Evolutionary conservation across 805 yeast genomes (phyloP).

Genomic region (Metschnikowia kofuensis): DNA sequence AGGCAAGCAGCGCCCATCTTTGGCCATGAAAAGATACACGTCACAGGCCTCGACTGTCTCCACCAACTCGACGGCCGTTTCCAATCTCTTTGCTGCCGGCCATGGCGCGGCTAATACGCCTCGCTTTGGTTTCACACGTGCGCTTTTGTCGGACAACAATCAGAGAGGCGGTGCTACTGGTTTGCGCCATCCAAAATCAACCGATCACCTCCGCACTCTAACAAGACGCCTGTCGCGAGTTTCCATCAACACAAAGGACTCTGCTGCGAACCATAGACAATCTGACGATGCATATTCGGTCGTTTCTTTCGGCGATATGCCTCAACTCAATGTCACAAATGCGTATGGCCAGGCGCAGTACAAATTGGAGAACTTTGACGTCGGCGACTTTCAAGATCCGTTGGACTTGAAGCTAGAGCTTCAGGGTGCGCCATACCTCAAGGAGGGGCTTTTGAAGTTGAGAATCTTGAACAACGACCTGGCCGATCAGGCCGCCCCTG

Average conservation of each 20-base stretch:
- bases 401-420: slow-evolving; percentile 61
- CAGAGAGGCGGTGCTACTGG: slow-evolving; percentile 18
- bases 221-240: slow-evolving; percentile 34
- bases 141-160: slow-evolving; percentile 32
- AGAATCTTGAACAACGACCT: slow-evolving; percentile 37
- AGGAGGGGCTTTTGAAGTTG: slow-evolving; percentile 63
- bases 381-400: slow-evolving; percentile 43
- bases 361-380: slow-evolving; percentile 36
- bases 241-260: slow-evolving; percentile 33
- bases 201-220: slow-evolving; percentile 26
- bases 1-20: slow-evolving; percentile 22
- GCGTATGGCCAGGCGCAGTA: slow-evolving; percentile 17
- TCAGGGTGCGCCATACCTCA: slow-evolving; percentile 74
- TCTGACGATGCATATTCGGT: slow-evolving; percentile 32
- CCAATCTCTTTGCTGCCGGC: slow-evolving; percentile 14
- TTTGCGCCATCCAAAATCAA: slow-evolving; percentile 25
- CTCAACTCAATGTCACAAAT: slow-evolving; percentile 15
- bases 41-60: slow-evolving; percentile 30
- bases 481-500: slow-evolving; percentile 22
- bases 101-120: slow-evolving; percentile 12
- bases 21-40: slow-evolving; percentile 30
- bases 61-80: background rate
- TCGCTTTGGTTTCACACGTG: slow-evolving; percentile 42
- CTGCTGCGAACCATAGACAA: slow-evolving; percentile 16
- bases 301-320: slow-evolving; percentile 35